A percentile compares a stretch with the other conserved stretches of the same genome.
phyloP scores from a whole-genome alignment of 1,139 yeast genomes.

The Yamadazyma blattariae region DNA sequence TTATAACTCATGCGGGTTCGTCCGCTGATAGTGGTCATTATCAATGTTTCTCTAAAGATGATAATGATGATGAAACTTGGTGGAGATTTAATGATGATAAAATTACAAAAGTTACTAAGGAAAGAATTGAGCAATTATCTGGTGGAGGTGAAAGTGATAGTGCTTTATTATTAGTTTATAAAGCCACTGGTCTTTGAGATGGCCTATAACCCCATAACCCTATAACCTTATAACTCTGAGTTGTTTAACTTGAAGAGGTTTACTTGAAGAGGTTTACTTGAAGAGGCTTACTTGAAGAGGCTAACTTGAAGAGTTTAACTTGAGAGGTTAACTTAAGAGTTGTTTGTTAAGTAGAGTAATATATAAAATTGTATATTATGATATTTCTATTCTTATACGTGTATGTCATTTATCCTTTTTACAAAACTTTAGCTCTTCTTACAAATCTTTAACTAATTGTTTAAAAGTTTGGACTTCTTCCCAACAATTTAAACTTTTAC shows the following conservation, averaged over 20 bases:
- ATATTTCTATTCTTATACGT: too few species aligned
- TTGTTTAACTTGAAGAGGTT: too few species aligned
- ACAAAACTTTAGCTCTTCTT: too few species aligned
- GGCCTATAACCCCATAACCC: not conserved
- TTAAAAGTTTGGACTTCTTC: constrained; percentile 78
- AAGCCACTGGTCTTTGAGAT: constrained; percentile 55
- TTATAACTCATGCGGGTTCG: constrained; percentile 92
- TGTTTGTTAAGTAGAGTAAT: too few species aligned
- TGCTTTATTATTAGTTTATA: constrained; percentile 84
- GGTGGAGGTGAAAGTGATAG: constrained; percentile 99
- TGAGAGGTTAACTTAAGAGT: too few species aligned
- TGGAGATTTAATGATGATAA: constrained; percentile 94
- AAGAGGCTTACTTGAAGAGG: too few species aligned
- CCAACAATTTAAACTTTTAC: constrained; percentile 83
- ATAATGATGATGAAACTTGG: constrained; percentile 76
- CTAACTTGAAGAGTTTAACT: too few species aligned
- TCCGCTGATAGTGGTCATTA: constrained; percentile 98
- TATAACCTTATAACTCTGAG: too few species aligned
- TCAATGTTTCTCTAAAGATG: constrained; percentile 81
- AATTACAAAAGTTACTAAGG: constrained; percentile 73
- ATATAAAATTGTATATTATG: too few species aligned
- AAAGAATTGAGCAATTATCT: constrained; percentile 77
- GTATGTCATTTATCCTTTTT: too few species aligned
- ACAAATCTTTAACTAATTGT: constrained; percentile 37
- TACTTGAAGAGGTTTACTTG: too few species aligned